Conservation (phyloP, 495 filamentous ascomycete genomes). For the Achaetomiella virescens region DNA sequence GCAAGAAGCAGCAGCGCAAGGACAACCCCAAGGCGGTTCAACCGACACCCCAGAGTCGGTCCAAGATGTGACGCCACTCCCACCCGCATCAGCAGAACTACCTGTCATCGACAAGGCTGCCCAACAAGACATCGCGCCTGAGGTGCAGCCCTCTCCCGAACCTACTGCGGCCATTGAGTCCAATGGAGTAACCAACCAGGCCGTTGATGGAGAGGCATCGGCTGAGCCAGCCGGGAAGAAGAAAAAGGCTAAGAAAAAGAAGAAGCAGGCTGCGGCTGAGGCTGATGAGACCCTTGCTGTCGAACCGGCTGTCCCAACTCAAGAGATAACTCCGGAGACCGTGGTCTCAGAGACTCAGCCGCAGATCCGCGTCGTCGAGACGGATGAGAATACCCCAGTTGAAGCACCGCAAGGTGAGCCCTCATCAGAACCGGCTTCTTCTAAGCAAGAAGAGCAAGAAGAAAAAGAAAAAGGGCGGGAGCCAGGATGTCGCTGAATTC, state of each 20-base stretch:
- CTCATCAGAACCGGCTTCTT: constrained; percentile 9
- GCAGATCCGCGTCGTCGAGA: too few relatives aligned
- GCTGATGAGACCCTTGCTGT: constrained; percentile 11
- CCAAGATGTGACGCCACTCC: not conserved
- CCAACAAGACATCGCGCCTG: constrained; percentile 1
- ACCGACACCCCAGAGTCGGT: constrained; percentile 5
- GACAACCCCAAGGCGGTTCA: constrained; percentile 10
- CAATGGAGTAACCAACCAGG: not conserved
- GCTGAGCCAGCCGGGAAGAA: constrained; percentile 15
- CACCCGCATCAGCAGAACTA: not conserved
- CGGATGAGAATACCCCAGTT: not conserved
- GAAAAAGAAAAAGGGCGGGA: constrained; percentile 28
- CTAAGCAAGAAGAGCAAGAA: constrained; percentile 27
- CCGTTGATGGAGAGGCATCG: not conserved
- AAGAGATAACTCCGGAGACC: not conserved
- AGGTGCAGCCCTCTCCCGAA: not conserved
- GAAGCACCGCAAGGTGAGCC: constrained; percentile 11
- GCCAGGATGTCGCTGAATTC: constrained; percentile 2
- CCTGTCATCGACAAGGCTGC: constrained; percentile 1
- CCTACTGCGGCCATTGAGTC: not conserved
- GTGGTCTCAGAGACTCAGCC: not conserved
- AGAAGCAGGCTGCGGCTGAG: constrained; percentile 24
- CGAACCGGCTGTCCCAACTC: not conserved
- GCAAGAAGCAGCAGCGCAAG: constrained; percentile 30
- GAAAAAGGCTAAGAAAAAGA: constrained; percentile 24